Conservation (phyloP, 2,329 filamentous ascomycete genomes). For the Pochonia chlamydosporia region DNA sequence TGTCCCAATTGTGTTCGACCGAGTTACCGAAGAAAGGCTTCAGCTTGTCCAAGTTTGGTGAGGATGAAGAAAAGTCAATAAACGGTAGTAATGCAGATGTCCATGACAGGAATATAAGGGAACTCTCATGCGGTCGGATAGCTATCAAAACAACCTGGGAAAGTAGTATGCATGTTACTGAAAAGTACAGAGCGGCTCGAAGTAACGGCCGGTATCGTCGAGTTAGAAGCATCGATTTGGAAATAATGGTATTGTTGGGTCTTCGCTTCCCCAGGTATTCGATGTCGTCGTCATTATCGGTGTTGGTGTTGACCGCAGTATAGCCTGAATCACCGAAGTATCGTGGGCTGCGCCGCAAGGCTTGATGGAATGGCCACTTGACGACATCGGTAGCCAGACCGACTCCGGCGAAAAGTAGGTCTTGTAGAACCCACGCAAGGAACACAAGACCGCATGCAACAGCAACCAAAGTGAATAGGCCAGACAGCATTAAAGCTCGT, state of each 20-base stretch:
- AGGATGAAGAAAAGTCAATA: constrained; percentile 22
- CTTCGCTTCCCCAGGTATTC: neutral
- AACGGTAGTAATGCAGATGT: constrained; percentile 24
- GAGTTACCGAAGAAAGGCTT: constrained; percentile 14
- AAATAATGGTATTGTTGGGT: neutral
- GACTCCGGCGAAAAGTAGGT: constrained; percentile 11
- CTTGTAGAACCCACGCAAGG: constrained; percentile 19
- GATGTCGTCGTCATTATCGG: neutral
- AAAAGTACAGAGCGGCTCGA: neutral
- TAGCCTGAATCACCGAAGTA: neutral
- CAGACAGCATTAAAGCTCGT: constrained; percentile 21
- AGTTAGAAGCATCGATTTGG: neutral
- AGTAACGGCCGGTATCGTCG: neutral
- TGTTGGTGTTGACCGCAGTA: neutral
- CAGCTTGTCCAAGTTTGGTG: constrained; percentile 18
- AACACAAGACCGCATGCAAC: constrained; percentile 11
- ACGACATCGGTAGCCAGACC: constrained; percentile 19
- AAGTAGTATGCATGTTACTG: neutral
- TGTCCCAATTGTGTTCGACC: constrained; percentile 19
- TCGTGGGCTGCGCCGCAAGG: neutral
- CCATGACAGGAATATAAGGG: constrained; percentile 28
- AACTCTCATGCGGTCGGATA: constrained; percentile 20
- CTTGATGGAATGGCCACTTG: constrained; percentile 13
- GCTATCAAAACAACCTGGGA: constrained; percentile 13
- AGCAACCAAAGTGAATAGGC: constrained; percentile 18